Evolutionary conservation across 2,329 filamentous ascomycete genomes (phyloP), one percentile per base, ranked within the genome.

Genomic region (Metarhizium humberi): DNA sequence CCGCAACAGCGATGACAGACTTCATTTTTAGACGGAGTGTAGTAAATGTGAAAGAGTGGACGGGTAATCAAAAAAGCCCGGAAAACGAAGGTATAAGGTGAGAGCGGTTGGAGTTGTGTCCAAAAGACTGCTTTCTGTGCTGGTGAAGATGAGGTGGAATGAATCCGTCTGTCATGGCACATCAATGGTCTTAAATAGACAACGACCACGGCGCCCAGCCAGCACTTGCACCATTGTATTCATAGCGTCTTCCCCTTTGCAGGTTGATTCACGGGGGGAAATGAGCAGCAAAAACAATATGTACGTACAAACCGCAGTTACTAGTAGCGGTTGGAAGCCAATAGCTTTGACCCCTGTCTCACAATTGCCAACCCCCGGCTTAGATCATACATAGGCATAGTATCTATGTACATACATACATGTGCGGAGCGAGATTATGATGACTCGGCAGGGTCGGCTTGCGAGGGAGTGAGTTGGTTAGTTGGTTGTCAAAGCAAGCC

Each of bases 1-100:
- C 51, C 20, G 56, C 58, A 42, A 58, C 60, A 52, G 59, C 62
- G 53, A 63, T 25, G 51, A 61, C 50, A 45, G 62, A 64, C 60
- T 61, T 64, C 63, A 66, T 66, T 42, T 53, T 61, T 51, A 51
- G n/a, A 36, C 6, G 8, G 30, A 46, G 47, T 50, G n/a, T 13
- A n/a, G 18, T 20, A 20, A 20, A 46, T 20, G 8, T 40, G 50
- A 55, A 60, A 42, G 62, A 63, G 57, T 61, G 58, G 58, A 61
- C 59, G 56, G 61, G 59, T 58, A 51, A 38, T 53, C 4, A 52
- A 51, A 57, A 55, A 55, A 54, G 46, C 59, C 60, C 59, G 50
- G 53, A 56, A 55, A 62, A 59, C 51, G 58, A 61, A 55, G 34
- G 55, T 54, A 57, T 13, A 38, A 55, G 56, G 56, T 56, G 57